These are phyloP conservation scores for Bruguiera sexangula DNA, from an alignment of 345 rosid genomes.

Conservation along the genomic window DNA sequence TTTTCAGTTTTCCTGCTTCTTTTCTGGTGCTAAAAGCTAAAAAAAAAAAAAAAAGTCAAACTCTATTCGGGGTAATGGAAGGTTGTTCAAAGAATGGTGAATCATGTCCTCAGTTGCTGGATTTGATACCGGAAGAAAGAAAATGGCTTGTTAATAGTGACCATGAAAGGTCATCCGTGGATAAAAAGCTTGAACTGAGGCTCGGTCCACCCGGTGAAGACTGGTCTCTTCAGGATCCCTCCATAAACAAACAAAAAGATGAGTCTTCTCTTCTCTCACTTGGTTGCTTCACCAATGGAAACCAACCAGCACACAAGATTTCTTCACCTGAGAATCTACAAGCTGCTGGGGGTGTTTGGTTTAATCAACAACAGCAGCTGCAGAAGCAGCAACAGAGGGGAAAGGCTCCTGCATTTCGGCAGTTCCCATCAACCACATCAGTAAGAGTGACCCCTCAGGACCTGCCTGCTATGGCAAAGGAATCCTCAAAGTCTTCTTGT, in stretches of 20 bases:
- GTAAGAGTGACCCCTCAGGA: conserved; percentile 22
- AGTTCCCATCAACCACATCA: conserved; percentile 25
- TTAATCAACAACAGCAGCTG: conserved; percentile 16
- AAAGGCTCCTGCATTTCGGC: conserved; percentile 33
- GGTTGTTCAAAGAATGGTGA: conserved; percentile 43
- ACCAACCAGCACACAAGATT: conserved; percentile 16
- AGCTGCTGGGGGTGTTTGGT: conserved; percentile 26
- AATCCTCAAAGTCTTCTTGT: conserved; percentile 42
- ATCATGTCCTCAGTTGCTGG: conserved; percentile 45
- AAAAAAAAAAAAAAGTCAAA: neutral
- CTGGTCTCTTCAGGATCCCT: conserved; percentile 31
- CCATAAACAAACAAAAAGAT: conserved; percentile 40
- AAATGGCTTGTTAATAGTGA: conserved; percentile 39
- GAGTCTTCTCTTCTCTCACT: conserved; percentile 46
- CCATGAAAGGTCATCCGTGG: conserved; percentile 42
- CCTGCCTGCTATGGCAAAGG: conserved; percentile 38
- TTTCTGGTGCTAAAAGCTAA: conserved; percentile 7
- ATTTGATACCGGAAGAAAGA: conserved; percentile 55
- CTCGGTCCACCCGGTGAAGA: conserved; percentile 90
- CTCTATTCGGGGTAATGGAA: conserved; percentile 34
- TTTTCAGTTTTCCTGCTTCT: conserved; percentile 8
- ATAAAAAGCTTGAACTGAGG: conserved; percentile 85
- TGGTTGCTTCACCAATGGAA: conserved; percentile 32
- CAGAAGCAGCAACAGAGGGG: neutral
- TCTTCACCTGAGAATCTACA: conserved; percentile 24